Evolutionary conservation across 2,329 filamentous ascomycete species (phyloP), one percentile per base, ranked within the genome.

Genomic region (Cercospora brassicicola): DNA sequence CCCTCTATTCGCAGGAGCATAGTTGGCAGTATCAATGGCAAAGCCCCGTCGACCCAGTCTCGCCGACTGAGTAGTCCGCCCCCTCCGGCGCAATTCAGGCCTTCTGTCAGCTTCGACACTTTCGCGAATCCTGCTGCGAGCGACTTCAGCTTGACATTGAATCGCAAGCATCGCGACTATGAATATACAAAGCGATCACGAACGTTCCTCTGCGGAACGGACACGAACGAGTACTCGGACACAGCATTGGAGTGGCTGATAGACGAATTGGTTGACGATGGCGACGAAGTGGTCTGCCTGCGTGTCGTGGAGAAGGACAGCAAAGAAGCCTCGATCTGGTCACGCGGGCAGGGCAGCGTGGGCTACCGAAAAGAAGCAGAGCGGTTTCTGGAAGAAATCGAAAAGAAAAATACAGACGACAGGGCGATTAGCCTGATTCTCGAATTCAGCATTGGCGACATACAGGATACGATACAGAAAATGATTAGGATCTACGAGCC

Each of bases 401-500:
- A 95, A 73, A 84, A 84, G 71, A 94, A 94, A 81, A 97, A 96
- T 74, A 88, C 87, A 33, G 87, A 90, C 30, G 91, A 95, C 78
- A 91, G 91, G 74, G 92, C 93, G 8, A 92, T 97, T 76, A 93
- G 91, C 75, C 83, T 97, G 67, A 87, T 95, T 62, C 83, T 97
- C 66, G 94, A 97, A 79, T 92, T 96, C 77, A 90, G 92, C 0
- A 90, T 96, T 53, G 94, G 94, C 55, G 96, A 96, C 78, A 88
- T 97, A 45, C 92, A 96, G 74, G 90, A 91, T 61, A 94, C 94
- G 15, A 96, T 97, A 71, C 93, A 96, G 76, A 90, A 92, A 76
- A 89, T 97, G 87, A 96, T 97, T 73, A 90, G 92, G 75, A 90
- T 97, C 69, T 94, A 97, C 79, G 91, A 96, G 76, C 94, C 94